Evolutionary conservation across 441 rosid species (phyloP), one percentile per base, ranked within the genome.

Genomic region (Omphalea diandra): DNA sequence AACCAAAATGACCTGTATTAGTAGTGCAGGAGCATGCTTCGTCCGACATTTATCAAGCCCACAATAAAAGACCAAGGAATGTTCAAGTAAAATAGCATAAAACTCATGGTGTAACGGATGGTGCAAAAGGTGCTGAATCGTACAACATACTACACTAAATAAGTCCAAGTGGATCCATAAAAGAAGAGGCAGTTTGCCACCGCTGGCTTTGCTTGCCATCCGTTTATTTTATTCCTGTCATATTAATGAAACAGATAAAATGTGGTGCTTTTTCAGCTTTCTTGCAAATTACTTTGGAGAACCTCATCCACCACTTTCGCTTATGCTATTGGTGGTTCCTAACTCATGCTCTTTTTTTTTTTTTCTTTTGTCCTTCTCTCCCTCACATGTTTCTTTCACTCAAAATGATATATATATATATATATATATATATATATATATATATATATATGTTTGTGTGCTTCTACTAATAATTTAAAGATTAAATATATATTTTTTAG

Each of bases 251-350:
- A 64, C 72, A 63, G 67, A 73, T 38, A 63, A 35, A 26, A 63
- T 47, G 65, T 22, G 53, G 35, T 70, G 71, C 63, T 56, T 68
- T 36, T 65, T 57, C 70, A 61, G 52, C 77, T 75, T 78, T 82
- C 76, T 75, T 57, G 73, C 55, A 71, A 68, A 65, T 76, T 57
- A 75, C 73, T 50, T 79, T 57, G 75, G 27, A 64, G 50, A 77
- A 79, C 74, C 80, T 74, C 75, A 80, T 72, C 85, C 76, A 76
- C 72, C 71, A 64, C 72, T 76, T 75, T 77, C 60, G 57, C 69
- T 69, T 71, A 46, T 59, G 71, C 2, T 49, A 27, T 72, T 68
- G 52, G 49, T 59, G 68, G 63, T 26, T 31, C 29, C 60, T 17
- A 77, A 66, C 67, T 72, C 77, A 56, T 71, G 50, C 71, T 52